Conservation (phyloP, 1,284 basidiomycete genomes). For the Cutaneotrichosporon spelunceum region DNA sequence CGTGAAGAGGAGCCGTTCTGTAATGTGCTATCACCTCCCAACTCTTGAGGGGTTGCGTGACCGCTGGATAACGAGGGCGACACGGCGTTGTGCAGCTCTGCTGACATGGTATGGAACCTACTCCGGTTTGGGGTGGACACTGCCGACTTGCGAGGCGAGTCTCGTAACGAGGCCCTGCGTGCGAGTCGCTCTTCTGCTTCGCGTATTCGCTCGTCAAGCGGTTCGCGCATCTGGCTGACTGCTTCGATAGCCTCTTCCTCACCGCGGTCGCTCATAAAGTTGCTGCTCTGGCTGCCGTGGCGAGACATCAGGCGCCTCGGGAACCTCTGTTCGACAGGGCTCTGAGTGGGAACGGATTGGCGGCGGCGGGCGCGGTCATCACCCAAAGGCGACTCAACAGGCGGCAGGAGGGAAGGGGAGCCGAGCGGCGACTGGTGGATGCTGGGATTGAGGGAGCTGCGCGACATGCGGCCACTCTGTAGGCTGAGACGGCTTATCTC, state of each 20-base stretch:
- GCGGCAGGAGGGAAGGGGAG: neutral
- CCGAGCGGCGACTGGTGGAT: slow-evolving; percentile 7
- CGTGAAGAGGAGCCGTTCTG: slow-evolving; percentile 2
- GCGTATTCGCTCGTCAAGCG: slow-evolving; percentile 38
- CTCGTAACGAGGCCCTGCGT: slow-evolving; percentile 10
- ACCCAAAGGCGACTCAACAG: slow-evolving; percentile 3
- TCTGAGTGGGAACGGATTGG: neutral
- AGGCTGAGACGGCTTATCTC: slow-evolving; percentile 7
- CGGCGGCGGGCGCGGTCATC: neutral
- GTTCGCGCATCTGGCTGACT: neutral
- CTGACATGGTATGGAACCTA: neutral
- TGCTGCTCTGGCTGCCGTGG: slow-evolving; percentile 10
- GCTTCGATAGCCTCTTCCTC: slow-evolving; percentile 12
- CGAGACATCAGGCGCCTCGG: slow-evolving; percentile 16
- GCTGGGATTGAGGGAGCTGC: neutral
- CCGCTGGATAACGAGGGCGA: slow-evolving; percentile 4
- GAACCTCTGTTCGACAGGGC: slow-evolving; percentile 20
- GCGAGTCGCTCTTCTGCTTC: slow-evolving; percentile 38
- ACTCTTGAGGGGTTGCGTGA: neutral
- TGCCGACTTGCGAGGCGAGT: neutral
- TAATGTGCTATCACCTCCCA: neutral
- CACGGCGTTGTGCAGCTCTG: neutral
- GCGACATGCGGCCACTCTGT: slow-evolving; percentile 3
- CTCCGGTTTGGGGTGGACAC: neutral
- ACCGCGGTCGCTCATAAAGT: slow-evolving; percentile 5